A percentile compares a stretch with the other conserved stretches of the same genome.
These are phyloP conservation scores for Lentinus brumalis DNA, from an alignment of 768 basidiomycete genomes.

Conservation along the genomic window DNA sequence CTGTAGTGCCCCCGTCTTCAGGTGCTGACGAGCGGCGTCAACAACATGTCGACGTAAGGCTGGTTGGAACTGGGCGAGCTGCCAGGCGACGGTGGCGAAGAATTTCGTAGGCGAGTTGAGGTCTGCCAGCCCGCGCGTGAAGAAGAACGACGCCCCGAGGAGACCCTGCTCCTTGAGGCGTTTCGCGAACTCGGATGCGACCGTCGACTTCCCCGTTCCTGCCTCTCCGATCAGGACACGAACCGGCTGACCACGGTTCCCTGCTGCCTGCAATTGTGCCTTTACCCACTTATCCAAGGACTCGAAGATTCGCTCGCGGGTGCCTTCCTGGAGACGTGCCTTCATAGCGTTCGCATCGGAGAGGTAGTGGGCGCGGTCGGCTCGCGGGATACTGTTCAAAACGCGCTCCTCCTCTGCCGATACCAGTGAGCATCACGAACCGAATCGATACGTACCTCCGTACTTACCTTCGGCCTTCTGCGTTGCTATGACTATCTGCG, in stretches of 20 bases:
- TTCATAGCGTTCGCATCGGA: too few relatives aligned
- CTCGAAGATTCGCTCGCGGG: too few relatives aligned
- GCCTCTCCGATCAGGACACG: conserved; percentile 36
- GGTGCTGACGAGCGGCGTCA: background rate
- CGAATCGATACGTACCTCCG: too few relatives aligned
- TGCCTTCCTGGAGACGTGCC: too few relatives aligned
- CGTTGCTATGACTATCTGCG: too few relatives aligned
- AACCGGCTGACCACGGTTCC: conserved; percentile 5
- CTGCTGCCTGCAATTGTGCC: too few relatives aligned
- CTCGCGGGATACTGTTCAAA: too few relatives aligned
- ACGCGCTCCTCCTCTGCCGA: too few relatives aligned
- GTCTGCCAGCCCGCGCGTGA: conserved; percentile 24
- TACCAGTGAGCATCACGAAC: too few relatives aligned
- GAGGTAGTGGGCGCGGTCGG: too few relatives aligned
- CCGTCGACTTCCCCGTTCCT: conserved; percentile 41
- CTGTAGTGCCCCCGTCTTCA: background rate
- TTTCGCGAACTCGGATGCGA: conserved; percentile 35
- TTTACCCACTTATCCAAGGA: too few relatives aligned
- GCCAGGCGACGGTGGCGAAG: conserved; percentile 34
- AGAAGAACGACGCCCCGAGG: conserved; percentile 39
- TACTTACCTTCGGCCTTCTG: too few relatives aligned
- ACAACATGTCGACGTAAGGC: conserved; percentile 7
- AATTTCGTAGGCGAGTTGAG: conserved; percentile 27
- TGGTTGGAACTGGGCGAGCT: conserved; percentile 28
- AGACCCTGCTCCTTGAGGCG: conserved; percentile 17